Evolutionary conservation across 2,329 filamentous ascomycete genomes (phyloP).

Genomic region (Xylariomycetidae sp.): DNA sequence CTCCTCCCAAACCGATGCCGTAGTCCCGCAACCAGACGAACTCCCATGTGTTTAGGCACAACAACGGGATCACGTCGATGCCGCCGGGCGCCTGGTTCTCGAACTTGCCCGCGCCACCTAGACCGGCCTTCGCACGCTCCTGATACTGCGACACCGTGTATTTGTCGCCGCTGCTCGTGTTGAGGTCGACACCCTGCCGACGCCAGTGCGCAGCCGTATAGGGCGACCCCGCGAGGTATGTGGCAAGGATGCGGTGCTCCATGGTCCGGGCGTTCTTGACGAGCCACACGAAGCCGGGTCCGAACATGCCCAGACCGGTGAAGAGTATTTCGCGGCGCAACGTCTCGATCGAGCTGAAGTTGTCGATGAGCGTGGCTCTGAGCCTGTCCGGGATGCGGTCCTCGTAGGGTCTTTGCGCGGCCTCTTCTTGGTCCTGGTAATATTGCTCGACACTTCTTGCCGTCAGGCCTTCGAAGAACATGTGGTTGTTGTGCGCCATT

Average conservation of each 20-base stretch:
- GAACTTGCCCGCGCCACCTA: constrained; percentile 18
- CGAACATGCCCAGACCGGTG: constrained; percentile 88
- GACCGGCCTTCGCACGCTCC: constrained; percentile 28
- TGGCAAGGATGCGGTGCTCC: constrained; percentile 66
- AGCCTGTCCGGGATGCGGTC: constrained; percentile 51
- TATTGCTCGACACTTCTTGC: no score
- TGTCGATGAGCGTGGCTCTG: constrained; percentile 52
- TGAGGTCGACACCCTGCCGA: constrained; percentile 63
- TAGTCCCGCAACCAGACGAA: constrained; percentile 87
- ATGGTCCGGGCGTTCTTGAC: constrained; percentile 49
- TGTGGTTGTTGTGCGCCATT: constrained; percentile 87
- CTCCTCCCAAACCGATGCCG: constrained; percentile 52
- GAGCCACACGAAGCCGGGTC: constrained; percentile 95
- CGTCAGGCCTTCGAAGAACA: constrained; percentile 64
- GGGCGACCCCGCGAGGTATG: constrained; percentile 87
- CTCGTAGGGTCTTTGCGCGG: constrained; percentile 6
- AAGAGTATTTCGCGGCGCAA: constrained; percentile 73
- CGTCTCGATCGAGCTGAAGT: constrained; percentile 79
- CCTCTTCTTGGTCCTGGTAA: neutral
- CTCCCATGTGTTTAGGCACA: constrained; percentile 96
- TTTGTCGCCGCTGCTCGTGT: constrained; percentile 45
- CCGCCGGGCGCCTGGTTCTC: constrained; percentile 53
- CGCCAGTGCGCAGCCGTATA: constrained; percentile 82
- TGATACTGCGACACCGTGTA: constrained; percentile 31
- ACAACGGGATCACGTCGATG: constrained; percentile 64